Evolutionary conservation across 768 basidiomycete genomes (phyloP).

Genomic region (Amanita polypyramis): DNA sequence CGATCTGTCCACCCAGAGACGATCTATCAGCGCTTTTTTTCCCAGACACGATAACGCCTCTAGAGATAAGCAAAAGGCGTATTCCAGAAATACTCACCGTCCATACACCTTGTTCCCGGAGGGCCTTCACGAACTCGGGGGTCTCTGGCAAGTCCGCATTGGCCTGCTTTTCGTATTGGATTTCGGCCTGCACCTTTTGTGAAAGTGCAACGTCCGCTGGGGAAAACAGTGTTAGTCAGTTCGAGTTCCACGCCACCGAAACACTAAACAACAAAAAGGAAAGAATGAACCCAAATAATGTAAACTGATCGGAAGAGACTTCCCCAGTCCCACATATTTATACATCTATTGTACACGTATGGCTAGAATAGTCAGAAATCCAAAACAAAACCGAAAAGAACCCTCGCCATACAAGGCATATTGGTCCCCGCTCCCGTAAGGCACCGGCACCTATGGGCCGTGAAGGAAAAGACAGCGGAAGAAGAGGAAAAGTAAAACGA

Average conservation of each 20-base stretch:
- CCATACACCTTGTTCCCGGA: slow-evolving; percentile 73
- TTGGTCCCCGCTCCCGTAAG: neutral
- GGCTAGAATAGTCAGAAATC: neutral
- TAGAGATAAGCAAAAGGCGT: neutral
- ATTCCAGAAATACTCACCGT: slow-evolving; percentile 33
- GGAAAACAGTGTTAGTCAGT: slow-evolving; percentile 3
- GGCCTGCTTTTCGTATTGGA: slow-evolving; percentile 74
- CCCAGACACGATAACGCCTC: neutral
- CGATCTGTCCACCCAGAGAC: slow-evolving; percentile 36
- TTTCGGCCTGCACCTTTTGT: slow-evolving; percentile 70
- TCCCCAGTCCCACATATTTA: neutral
- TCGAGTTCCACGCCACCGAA: neutral
- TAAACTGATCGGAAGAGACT: too few species aligned
- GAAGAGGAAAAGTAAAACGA: neutral
- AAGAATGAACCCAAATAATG: too few species aligned
- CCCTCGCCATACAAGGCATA: neutral
- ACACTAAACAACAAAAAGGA: neutral
- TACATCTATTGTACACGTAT: neutral
- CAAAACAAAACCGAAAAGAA: neutral
- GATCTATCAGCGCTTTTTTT: neutral
- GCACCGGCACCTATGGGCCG: neutral
- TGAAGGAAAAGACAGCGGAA: neutral
- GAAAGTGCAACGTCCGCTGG: slow-evolving; percentile 67
- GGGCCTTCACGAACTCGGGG: slow-evolving; percentile 72
- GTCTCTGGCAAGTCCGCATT: slow-evolving; percentile 20